Percentiles rank a stretch among this genome's conserved stretches.
Conservation (phyloP, 1,139 yeast species). For the Meyerozyma carpophila region DNA sequence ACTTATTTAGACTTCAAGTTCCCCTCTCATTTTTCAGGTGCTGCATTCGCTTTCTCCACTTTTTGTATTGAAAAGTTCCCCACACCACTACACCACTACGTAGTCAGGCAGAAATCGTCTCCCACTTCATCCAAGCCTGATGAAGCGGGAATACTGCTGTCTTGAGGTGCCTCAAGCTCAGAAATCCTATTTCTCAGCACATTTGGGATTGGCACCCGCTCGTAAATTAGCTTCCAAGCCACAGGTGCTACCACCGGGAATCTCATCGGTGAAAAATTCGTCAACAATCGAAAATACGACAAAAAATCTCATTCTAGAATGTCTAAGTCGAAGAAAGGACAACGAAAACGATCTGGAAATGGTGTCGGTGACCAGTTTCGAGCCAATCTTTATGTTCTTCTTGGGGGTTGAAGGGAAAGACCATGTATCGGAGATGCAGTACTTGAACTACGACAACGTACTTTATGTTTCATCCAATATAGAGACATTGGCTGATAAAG, state of each 20-base stretch:
- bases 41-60: background rate
- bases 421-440: constrained; percentile 8
- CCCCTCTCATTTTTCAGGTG: background rate
- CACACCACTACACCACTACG: background rate
- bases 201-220: background rate
- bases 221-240: background rate
- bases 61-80: background rate
- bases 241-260: background rate
- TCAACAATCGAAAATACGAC: background rate
- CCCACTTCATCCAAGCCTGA: background rate
- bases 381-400: constrained; percentile 10
- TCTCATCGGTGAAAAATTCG: background rate
- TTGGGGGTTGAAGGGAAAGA: constrained; percentile 19
- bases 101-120: background rate
- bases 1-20: background rate
- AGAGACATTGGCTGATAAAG: constrained; percentile 1
- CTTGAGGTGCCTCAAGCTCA: background rate
- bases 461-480: constrained; percentile 8
- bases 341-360: background rate
- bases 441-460: constrained; percentile 1
- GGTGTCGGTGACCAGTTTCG: background rate
- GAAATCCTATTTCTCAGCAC: background rate
- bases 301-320: background rate
- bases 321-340: background rate
- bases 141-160: background rate